Conservation (phyloP, 164 flowering plant species). For the Chimonanthus praecox region DNA sequence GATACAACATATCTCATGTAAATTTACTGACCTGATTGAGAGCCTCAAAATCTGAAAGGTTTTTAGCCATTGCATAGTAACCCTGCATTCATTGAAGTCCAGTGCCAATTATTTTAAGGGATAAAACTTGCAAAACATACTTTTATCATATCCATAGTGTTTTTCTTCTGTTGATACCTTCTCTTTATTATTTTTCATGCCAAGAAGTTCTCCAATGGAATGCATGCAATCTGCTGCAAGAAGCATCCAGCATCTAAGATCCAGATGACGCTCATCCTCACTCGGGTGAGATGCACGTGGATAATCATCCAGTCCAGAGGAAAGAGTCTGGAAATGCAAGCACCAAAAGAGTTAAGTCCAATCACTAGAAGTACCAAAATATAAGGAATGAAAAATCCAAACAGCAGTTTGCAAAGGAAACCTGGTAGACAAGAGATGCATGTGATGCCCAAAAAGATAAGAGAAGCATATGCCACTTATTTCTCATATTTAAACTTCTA, state of each 20-base stretch:
- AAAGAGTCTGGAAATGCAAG: slow-evolving; percentile 47
- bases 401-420: no score
- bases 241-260: slow-evolving; percentile 97
- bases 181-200: slow-evolving; percentile 24
- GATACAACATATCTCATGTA: not conserved
- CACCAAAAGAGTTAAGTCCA: not conserved
- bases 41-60: slow-evolving; percentile 68
- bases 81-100: slow-evolving; percentile 42
- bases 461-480: no score
- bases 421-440: no score
- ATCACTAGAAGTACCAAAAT: not conserved
- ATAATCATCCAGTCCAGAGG: slow-evolving; percentile 96
- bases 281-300: slow-evolving; percentile 97
- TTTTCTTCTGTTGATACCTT: slow-evolving; percentile 41
- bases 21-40: slow-evolving; percentile 57
- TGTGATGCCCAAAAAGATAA: no score
- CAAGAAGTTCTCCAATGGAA: slow-evolving; percentile 52
- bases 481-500: not conserved
- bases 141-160: not conserved
- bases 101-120: not conserved
- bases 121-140: not conserved
- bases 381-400: not conserved
- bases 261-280: slow-evolving; percentile 92
- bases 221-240: slow-evolving; percentile 87
- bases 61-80: slow-evolving; percentile 46